Evolutionary conservation across 805 yeast genomes (phyloP).

Genomic region (Ogataea pilisensis): DNA sequence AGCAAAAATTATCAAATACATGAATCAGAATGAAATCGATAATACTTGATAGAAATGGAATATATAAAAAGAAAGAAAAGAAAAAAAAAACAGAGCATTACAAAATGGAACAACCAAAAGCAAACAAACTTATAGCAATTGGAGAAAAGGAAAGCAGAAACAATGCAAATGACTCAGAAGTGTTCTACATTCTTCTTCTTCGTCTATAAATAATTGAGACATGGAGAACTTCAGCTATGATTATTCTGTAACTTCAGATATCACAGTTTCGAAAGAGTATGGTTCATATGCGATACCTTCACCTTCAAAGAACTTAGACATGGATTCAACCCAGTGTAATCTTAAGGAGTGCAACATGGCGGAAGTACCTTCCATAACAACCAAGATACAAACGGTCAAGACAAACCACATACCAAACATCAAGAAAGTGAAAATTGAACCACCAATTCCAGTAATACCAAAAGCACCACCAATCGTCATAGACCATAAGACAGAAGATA

Average conservation of each 20-base stretch:
- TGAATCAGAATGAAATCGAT: too few relatives aligned
- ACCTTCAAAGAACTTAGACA: constrained; percentile 77
- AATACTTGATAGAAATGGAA: too few relatives aligned
- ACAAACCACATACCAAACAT: constrained; percentile 75
- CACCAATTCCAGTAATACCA: constrained; percentile 47
- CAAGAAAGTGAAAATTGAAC: constrained; percentile 54
- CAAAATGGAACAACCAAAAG: neutral
- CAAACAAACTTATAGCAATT: neutral
- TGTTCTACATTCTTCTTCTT: neutral
- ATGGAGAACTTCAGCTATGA: neutral
- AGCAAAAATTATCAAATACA: too few relatives aligned
- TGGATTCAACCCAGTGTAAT: constrained; percentile 79
- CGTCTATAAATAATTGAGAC: too few relatives aligned
- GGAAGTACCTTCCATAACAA: constrained; percentile 80
- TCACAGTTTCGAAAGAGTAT: constrained; percentile 38
- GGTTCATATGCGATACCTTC: constrained; percentile 70
- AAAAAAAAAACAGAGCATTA: too few relatives aligned
- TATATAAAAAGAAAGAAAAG: too few relatives aligned
- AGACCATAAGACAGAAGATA: constrained; percentile 69
- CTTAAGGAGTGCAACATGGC: constrained; percentile 77
- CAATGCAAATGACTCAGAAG: neutral
- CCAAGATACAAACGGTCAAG: constrained; percentile 63
- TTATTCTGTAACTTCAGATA: neutral
- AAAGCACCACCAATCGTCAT: constrained; percentile 57
- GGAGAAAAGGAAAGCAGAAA: neutral